Conservation (phyloP, 192 early-diverging fungal genomes). For the Backusella liffmaniae region DNA sequence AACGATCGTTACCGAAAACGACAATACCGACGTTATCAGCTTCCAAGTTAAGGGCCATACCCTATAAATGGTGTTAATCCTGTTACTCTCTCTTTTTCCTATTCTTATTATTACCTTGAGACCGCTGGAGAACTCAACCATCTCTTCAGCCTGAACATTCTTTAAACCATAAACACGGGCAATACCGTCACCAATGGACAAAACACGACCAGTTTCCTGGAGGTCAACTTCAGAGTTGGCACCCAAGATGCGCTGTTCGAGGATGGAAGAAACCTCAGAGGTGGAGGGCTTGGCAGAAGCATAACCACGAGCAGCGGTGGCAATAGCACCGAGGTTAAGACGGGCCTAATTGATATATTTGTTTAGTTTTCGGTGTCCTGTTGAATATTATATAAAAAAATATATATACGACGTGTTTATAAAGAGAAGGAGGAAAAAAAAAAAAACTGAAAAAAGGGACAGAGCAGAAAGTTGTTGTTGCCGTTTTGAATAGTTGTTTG, state of each 20-base stretch:
- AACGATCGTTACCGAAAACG: constrained; percentile 99
- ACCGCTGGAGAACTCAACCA: constrained; percentile 99
- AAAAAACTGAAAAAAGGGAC: neutral
- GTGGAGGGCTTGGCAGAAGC: constrained; percentile 67
- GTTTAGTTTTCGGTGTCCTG: neutral
- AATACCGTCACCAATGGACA: constrained; percentile 99
- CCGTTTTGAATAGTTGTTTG: neutral
- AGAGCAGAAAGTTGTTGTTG: neutral
- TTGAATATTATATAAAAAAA: neutral
- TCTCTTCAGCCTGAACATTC: constrained; percentile 99
- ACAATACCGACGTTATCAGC: constrained; percentile 99
- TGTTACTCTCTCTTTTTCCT: neutral
- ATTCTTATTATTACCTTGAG: constrained; percentile 66
- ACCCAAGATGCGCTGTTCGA: constrained; percentile 96
- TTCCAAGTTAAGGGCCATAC: constrained; percentile 99
- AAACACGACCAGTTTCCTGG: constrained; percentile 97
- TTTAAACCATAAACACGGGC: constrained; percentile 98
- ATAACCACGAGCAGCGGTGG: constrained; percentile 51
- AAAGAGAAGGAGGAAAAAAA: neutral
- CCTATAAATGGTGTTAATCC: constrained; percentile 48
- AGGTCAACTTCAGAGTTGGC: constrained; percentile 81
- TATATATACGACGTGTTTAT: neutral
- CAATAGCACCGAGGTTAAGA: constrained; percentile 54
- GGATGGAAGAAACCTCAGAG: constrained; percentile 96
- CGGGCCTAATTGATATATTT: constrained; percentile 37